Evolutionary conservation across 1,139 yeast species (phyloP).

Genomic region (Yamadazyma kanchanaburiensis): DNA sequence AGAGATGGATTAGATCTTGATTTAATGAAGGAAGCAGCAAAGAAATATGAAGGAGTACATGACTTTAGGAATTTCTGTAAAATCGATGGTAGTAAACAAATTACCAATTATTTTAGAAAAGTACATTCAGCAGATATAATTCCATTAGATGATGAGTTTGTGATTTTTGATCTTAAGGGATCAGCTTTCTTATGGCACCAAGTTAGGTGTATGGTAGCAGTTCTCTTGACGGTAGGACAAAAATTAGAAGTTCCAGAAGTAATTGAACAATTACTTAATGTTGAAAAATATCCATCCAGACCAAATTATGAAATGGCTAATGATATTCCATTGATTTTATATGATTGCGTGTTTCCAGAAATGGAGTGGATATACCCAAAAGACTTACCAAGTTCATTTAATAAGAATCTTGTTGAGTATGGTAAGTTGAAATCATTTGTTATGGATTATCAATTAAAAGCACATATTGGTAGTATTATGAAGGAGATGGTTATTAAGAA

Average conservation of each 20-base stretch:
- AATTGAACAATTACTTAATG: constrained; percentile 57
- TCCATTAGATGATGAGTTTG: constrained; percentile 43
- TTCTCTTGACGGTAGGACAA: constrained; percentile 79
- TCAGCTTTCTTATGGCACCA: constrained; percentile 98
- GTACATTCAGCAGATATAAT: constrained; percentile 53
- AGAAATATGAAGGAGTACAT: constrained; percentile 64
- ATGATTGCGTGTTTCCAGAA: constrained; percentile 74
- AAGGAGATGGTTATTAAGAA: constrained; percentile 17
- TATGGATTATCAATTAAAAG: constrained; percentile 34
- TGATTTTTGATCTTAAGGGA: constrained; percentile 77
- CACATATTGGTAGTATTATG: constrained; percentile 32
- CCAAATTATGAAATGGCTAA: constrained; percentile 90
- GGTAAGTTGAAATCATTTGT: constrained; percentile 24
- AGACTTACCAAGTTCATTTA: constrained; percentile 14
- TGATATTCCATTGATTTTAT: constrained; percentile 85
- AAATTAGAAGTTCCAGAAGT: constrained; percentile 59
- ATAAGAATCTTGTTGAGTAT: constrained; percentile 24
- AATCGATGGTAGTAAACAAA: constrained; percentile 90
- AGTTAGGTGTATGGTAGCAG: constrained; percentile 92
- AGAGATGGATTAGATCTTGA: constrained; percentile 55
- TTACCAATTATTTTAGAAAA: constrained; percentile 65
- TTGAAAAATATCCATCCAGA: constrained; percentile 55
- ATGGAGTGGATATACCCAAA: constrained; percentile 61
- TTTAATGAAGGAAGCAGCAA: constrained; percentile 70
- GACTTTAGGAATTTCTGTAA: constrained; percentile 95